A percentile compares a stretch with the other conserved stretches of the same genome.
These are phyloP conservation scores for Naumovozyma dairenensis DNA, from an alignment of 805 yeast genomes.

Conservation along the genomic window DNA sequence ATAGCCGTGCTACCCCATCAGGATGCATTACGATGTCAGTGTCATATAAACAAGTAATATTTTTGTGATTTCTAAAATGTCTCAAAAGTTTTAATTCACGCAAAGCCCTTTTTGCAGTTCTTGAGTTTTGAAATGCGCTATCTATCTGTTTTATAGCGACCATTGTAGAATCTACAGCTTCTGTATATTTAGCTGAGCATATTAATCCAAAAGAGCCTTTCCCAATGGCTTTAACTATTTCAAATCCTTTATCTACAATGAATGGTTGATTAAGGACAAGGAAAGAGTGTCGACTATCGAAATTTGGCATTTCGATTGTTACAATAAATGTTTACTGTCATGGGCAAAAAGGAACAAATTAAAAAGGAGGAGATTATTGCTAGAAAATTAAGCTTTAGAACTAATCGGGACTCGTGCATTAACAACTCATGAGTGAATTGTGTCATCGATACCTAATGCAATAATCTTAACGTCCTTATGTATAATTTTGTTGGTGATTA, in stretches of 20 bases:
- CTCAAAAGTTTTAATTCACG: constrained; percentile 83
- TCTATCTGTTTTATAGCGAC: constrained; percentile 96
- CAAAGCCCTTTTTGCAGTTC: constrained; percentile 82
- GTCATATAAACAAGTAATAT: constrained; percentile 90
- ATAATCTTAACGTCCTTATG: too few species aligned
- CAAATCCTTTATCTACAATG: constrained; percentile 76
- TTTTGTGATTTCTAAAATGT: constrained; percentile 93
- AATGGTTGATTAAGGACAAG: constrained; percentile 94
- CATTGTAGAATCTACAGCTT: constrained; percentile 38
- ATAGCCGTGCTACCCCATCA: constrained; percentile 75
- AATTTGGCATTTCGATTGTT: too few species aligned
- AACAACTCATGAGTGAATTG: too few species aligned
- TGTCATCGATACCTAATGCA: too few species aligned
- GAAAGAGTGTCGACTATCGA: too few species aligned
- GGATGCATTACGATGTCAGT: constrained; percentile 66
- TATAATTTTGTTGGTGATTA: too few species aligned
- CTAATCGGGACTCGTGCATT: too few species aligned
- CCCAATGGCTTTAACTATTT: constrained; percentile 82
- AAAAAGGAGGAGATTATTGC: too few species aligned
- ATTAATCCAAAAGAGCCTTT: constrained; percentile 97
- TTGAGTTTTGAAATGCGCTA: constrained; percentile 83
- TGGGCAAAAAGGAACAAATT: too few species aligned
- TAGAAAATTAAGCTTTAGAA: too few species aligned
- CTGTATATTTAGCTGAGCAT: constrained; percentile 74
- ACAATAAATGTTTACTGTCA: too few species aligned